phyloP scores from a whole-genome alignment of 208 protist genomes.

The Leptomonas seymouri region DNA sequence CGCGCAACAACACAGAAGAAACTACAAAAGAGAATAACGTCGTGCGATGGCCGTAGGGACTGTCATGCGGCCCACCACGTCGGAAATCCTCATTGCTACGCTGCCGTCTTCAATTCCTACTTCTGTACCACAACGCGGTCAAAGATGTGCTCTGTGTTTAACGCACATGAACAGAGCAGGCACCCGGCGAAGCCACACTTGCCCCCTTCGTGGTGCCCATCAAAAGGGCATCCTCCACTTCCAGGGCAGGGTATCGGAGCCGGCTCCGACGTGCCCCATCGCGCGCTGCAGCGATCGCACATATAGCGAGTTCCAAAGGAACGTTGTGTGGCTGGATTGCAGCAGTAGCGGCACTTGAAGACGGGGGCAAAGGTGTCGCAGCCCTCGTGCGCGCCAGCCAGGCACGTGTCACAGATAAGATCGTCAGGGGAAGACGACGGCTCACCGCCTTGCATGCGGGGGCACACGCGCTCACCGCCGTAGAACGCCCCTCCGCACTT shows the following conservation, averaged over 20 bases:
- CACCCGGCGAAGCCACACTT: conserved; percentile 49
- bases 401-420: conserved; percentile 79
- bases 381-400: conserved; percentile 11
- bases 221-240: conserved; percentile 52
- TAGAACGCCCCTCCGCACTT: conserved; percentile 72
- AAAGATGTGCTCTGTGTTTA: conserved; percentile 14
- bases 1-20: neutral
- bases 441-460: conserved; percentile 62
- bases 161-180: conserved; percentile 41
- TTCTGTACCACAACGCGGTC: conserved; percentile 3
- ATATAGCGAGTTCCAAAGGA: conserved; percentile 86
- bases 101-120: neutral
- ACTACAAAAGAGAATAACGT: neutral
- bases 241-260: conserved; percentile 60
- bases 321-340: conserved; percentile 83
- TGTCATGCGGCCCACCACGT: neutral
- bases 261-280: conserved; percentile 71
- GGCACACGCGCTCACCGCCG: conserved; percentile 80
- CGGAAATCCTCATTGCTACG: neutral
- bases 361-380: conserved; percentile 27
- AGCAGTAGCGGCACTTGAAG: conserved; percentile 91
- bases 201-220: conserved; percentile 38
- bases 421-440: conserved; percentile 61
- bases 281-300: conserved; percentile 72
- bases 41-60: no score